A percentile compares a stretch with the other conserved stretches of the same genome.
These are phyloP conservation scores for Trypanosomatidae sp. DNA, from an alignment of 208 protist species.

Conservation along the genomic window DNA sequence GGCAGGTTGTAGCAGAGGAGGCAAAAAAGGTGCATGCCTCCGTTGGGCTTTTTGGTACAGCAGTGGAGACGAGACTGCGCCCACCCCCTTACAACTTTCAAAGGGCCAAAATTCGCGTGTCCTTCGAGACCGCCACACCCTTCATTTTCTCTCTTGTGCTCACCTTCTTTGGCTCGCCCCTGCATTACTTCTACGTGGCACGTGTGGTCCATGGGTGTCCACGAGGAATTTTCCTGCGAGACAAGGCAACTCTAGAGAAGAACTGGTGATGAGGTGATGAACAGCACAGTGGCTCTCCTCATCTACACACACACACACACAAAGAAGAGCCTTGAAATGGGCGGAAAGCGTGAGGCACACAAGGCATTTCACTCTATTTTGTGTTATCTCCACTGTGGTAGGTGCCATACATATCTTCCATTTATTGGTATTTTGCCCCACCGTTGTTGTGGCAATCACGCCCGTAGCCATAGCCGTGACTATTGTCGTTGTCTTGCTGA, in stretches of 20 bases:
- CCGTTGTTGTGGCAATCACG: neutral
- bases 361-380: neutral
- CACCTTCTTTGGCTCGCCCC: neutral
- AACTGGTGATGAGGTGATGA: neutral
- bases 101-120: neutral
- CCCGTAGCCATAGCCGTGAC: neutral
- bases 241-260: neutral
- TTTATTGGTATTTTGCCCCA: neutral
- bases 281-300: neutral
- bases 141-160: neutral
- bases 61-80: neutral
- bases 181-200: neutral
- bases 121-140: neutral
- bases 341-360: neutral
- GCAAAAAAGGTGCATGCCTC: neutral
- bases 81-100: neutral
- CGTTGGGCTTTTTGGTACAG: neutral
- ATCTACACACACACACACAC: slow-evolving; percentile 3
- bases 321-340: neutral
- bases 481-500: neutral
- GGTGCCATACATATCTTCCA: slow-evolving; percentile 3
- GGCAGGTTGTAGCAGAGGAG: neutral
- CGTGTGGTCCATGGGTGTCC: neutral
- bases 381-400: slow-evolving; percentile 1
- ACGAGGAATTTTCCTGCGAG: neutral